Evolutionary conservation across 768 basidiomycete species (phyloP), one percentile per base, ranked within the genome.

Genomic region (Pisolithus microcarpus): DNA sequence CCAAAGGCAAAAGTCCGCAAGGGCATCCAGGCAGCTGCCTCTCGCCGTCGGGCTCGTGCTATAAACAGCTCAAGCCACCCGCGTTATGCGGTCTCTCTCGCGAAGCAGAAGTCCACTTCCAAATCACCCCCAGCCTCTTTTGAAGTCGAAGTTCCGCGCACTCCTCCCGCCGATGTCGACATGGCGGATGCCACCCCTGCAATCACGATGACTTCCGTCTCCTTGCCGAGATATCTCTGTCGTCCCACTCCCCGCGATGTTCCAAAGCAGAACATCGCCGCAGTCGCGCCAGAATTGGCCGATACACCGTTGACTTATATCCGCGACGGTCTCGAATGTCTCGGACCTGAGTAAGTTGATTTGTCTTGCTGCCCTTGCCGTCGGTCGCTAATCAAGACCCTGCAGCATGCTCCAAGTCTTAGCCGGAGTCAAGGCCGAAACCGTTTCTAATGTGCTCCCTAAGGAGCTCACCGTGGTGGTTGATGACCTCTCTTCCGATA

Each of bases 21-120:
- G 9, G 65, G 65, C 34, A 67, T 67, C 4, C 65, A 69, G 21
- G 67, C 56, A 18, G 51, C 69, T 0, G 59, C 69, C 15, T 70
- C 66, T 46, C 72, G 74, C 10, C 70, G 75, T 30, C 71, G 75
- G n/a, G 65, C 63, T 16, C 70, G 70, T 36, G 54, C 58, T 5
- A 60, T 61, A 6, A 66, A 66, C 5, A 61, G 60, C 9, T 50
- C 61, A 1, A 55, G 62, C 26, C 62, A 62, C 23, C 56, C 70
- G 9, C 70, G 69, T 49, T 68, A 70, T 48, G 62, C 61, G 1
- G 59, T 70, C 24, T 66, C 67, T 34, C 71, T 72, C 13, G 72
- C 76, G 18, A 76, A 68, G 49, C 67, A 69, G 9, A 68, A 67
- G 51, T 65, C 48, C 21, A 38, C 54, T 4, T 8, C 38, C 10